Percentiles rank a stretch among this genome's conserved stretches.
phyloP scores from a whole-genome alignment of 192 early-diverging fungal species.

The Rhizoclosmatium sp. region DNA sequence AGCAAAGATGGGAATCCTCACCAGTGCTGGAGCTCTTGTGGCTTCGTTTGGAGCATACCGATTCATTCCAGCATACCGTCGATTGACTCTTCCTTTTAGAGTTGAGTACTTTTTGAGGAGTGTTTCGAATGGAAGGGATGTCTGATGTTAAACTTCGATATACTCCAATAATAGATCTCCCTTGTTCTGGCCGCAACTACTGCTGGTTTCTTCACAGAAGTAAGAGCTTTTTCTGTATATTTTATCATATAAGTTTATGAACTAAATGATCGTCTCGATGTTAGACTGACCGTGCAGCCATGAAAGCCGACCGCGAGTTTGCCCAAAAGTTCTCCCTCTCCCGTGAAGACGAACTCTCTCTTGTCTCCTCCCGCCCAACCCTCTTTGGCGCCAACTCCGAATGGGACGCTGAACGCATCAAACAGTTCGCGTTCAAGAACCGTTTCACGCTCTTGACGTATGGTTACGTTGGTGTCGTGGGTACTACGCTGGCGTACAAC shows the following conservation, averaged over 20 bases:
- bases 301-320: constrained; percentile 41
- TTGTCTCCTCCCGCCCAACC: too few species aligned
- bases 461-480: constrained; percentile 14
- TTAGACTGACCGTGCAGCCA: constrained; percentile 40
- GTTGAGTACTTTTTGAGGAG: constrained; percentile 1
- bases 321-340: constrained; percentile 43
- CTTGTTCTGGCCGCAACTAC: constrained; percentile 34
- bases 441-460: constrained; percentile 10
- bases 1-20: constrained; percentile 13
- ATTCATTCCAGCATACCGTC: constrained; percentile 11
- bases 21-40: background rate
- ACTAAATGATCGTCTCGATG: too few species aligned
- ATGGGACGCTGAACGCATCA: background rate
- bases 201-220: constrained; percentile 44
- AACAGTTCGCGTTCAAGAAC: constrained; percentile 16
- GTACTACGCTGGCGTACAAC: constrained; percentile 21
- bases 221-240: too few species aligned
- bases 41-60: constrained; percentile 11
- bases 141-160: background rate
- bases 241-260: too few species aligned
- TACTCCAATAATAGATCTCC: background rate
- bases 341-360: background rate
- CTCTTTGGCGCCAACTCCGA: background rate
- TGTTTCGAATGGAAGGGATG: background rate
- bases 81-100: constrained; percentile 8